These are phyloP conservation scores for Entomortierella lignicola DNA, from an alignment of 192 early-diverging fungal genomes.

Conservation along the genomic window DNA sequence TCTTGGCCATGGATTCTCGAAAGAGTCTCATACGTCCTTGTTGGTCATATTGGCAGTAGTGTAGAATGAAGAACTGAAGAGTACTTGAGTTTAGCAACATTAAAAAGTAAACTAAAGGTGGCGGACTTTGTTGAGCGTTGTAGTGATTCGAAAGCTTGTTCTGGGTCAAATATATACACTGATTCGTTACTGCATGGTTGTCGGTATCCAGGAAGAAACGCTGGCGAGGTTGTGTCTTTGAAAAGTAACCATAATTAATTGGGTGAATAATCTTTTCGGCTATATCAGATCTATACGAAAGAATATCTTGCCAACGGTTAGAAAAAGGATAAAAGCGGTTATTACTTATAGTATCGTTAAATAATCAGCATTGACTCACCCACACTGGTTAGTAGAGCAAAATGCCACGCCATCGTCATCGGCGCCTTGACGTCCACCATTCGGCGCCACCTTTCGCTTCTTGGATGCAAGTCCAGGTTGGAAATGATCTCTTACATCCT, in stretches of 20 bases:
- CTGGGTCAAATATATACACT: slow-evolving; percentile 64
- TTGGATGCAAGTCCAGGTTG: slow-evolving; percentile 55
- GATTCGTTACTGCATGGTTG: slow-evolving; percentile 62
- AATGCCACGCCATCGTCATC: slow-evolving; percentile 56
- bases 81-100: slow-evolving; percentile 64
- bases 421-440: slow-evolving; percentile 5
- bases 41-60: slow-evolving; percentile 65
- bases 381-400: slow-evolving; percentile 65
- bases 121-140: slow-evolving; percentile 13
- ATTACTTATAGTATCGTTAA: not conserved
- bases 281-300: slow-evolving; percentile 42
- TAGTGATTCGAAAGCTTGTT: slow-evolving; percentile 27
- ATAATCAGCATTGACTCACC: slow-evolving; percentile 32
- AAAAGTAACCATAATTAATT: slow-evolving; percentile 69
- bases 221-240: slow-evolving; percentile 62
- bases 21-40: slow-evolving; percentile 68
- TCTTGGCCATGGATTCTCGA: slow-evolving; percentile 68
- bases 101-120: slow-evolving; percentile 57
- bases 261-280: slow-evolving; percentile 67
- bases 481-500: slow-evolving; percentile 59
- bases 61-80: slow-evolving; percentile 59
- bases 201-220: slow-evolving; percentile 65
- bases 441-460: slow-evolving; percentile 18
- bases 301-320: not conserved
- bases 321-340: not conserved